Conservation (phyloP, 1,284 basidiomycete species). For the Tilletia setariae region DNA sequence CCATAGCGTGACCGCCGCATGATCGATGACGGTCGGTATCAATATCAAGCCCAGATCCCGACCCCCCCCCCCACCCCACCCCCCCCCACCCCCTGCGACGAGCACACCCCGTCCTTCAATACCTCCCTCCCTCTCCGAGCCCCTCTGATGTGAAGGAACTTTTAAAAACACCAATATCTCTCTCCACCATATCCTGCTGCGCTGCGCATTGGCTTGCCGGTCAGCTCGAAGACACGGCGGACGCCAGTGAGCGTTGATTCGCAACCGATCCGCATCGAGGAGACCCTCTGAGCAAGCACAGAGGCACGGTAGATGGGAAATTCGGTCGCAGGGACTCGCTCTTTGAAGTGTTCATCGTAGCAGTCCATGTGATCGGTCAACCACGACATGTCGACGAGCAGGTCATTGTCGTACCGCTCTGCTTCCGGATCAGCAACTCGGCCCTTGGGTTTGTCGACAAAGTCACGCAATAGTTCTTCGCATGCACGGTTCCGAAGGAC, state of each 20-base stretch:
- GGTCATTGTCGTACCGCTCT: background rate
- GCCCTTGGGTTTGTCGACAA: slow-evolving; percentile 24
- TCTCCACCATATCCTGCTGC: slow-evolving; percentile 37
- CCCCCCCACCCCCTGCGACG: too few relatives aligned
- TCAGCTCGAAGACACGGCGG: slow-evolving; percentile 31
- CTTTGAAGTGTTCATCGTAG: slow-evolving; percentile 38
- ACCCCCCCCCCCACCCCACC: too few relatives aligned
- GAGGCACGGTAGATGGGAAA: slow-evolving; percentile 47
- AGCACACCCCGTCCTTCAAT: too few relatives aligned
- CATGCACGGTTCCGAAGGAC: slow-evolving; percentile 42
- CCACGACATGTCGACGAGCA: slow-evolving; percentile 39
- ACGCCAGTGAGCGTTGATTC: slow-evolving; percentile 30
- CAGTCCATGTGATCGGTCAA: slow-evolving; percentile 42
- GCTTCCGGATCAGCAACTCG: slow-evolving; percentile 15
- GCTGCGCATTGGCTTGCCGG: slow-evolving; percentile 42
- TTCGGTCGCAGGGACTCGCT: slow-evolving; percentile 13
- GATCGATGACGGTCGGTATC: too few relatives aligned
- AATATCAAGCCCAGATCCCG: too few relatives aligned
- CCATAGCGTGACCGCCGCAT: too few relatives aligned
- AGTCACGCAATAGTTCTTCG: slow-evolving; percentile 39
- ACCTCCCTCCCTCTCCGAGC: slow-evolving; percentile 24
- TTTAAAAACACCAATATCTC: too few relatives aligned
- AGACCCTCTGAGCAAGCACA: slow-evolving; percentile 33
- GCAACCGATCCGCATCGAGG: slow-evolving; percentile 36
- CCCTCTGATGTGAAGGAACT: slow-evolving; percentile 38